Percentiles rank a stretch among this genome's conserved stretches.
phyloP scores from a whole-genome alignment of 225 moss, liverwort and hornwort genomes.

The Marchantia paleacea region DNA sequence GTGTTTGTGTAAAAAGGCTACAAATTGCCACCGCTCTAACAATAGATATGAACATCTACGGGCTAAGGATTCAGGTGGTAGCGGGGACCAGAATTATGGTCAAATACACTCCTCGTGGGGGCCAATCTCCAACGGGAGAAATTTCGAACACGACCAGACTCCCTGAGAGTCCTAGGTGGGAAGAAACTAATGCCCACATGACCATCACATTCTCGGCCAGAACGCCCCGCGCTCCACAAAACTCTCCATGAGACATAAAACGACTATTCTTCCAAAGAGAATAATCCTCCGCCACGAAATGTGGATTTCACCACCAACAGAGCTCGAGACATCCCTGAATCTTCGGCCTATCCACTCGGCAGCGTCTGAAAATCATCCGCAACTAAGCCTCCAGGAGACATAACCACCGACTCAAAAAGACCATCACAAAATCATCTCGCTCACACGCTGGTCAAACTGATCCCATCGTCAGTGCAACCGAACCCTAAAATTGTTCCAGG shows the following conservation, averaged over 20 bases:
- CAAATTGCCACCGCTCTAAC: not conserved
- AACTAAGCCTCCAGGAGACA: not conserved
- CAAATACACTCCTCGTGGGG: not conserved
- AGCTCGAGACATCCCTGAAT: conserved; percentile 7
- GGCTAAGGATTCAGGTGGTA: not conserved
- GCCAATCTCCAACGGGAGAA: not conserved
- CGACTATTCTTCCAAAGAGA: not conserved
- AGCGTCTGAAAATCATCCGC: not conserved
- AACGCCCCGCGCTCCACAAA: not conserved
- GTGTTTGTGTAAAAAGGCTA: not conserved
- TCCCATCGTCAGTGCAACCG: not conserved
- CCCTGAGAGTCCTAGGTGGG: not conserved
- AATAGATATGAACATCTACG: not conserved
- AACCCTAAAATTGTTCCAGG: conserved; percentile 2
- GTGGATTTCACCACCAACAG: not conserved
- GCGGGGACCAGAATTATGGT: not conserved
- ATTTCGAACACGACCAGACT: not conserved
- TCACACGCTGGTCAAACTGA: not conserved
- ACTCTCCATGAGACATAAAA: not conserved
- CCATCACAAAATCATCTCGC: not conserved
- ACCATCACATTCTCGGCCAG: not conserved
- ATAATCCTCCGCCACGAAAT: conserved; percentile 11
- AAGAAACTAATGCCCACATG: not conserved
- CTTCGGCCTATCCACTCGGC: conserved; percentile 3
- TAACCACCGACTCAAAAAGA: not conserved